A percentile compares a stretch with the other conserved stretches of the same genome.
phyloP scores from a whole-genome alignment of 23 red algal species.

The Gracilaria gracilis region DNA sequence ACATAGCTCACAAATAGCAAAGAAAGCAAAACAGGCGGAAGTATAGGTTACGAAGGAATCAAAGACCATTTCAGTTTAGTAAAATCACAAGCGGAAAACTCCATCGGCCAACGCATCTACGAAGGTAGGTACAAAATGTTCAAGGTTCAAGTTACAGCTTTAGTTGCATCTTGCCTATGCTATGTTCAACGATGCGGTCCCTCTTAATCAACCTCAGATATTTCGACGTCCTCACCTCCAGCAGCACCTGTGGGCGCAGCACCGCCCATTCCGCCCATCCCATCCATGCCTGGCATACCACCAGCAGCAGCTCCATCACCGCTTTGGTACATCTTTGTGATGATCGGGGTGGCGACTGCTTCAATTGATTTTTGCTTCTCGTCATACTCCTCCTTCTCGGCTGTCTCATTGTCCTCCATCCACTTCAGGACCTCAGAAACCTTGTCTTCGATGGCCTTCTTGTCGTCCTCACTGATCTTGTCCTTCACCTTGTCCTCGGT shows the following conservation, averaged over 20 bases:
- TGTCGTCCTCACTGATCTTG: slow-evolving; percentile 89
- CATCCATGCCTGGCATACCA: slow-evolving; percentile 86
- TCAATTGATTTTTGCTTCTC: slow-evolving; percentile 95
- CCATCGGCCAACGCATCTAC: neutral
- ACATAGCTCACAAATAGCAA: too few species aligned
- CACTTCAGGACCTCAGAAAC: slow-evolving; percentile 89
- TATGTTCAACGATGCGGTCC: neutral
- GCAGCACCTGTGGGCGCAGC: slow-evolving; percentile 26
- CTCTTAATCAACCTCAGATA: slow-evolving; percentile 70
- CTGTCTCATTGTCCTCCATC: slow-evolving; percentile 91
- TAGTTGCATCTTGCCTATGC: slow-evolving; percentile 21
- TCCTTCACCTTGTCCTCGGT: slow-evolving; percentile 90
- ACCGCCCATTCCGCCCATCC: slow-evolving; percentile 51
- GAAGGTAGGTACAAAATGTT: slow-evolving; percentile 23
- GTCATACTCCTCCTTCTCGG: slow-evolving; percentile 93
- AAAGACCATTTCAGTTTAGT: neutral
- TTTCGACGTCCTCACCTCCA: slow-evolving; percentile 63
- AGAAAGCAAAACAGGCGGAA: neutral
- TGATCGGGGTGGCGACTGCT: slow-evolving; percentile 89
- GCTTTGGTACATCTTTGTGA: slow-evolving; percentile 96
- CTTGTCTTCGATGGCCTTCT: slow-evolving; percentile 85
- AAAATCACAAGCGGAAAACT: slow-evolving; percentile 21
- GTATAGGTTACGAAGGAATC: too few species aligned
- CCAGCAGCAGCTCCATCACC: slow-evolving; percentile 79
- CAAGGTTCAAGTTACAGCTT: slow-evolving; percentile 20